These are phyloP conservation scores for Elsinoe australis DNA, from an alignment of 2,329 filamentous ascomycete genomes.

Conservation along the genomic window DNA sequence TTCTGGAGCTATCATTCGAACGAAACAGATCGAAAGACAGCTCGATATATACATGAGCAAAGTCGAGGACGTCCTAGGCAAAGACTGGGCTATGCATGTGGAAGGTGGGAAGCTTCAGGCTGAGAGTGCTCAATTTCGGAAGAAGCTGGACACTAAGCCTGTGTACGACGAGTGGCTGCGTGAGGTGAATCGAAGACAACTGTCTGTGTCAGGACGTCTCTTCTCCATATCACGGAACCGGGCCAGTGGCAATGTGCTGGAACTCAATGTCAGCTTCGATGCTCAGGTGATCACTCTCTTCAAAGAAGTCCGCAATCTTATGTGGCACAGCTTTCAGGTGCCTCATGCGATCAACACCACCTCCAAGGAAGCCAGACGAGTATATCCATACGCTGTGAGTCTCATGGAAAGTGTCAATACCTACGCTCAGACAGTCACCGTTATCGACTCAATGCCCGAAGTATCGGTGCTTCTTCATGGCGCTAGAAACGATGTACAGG, in stretches of 20 bases:
- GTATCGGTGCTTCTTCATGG: conserved; percentile 82
- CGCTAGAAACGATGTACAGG: conserved; percentile 84
- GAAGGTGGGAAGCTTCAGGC: conserved; percentile 90
- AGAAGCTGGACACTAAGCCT: conserved; percentile 87
- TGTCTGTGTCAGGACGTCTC: conserved; percentile 83
- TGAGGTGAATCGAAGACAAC: conserved; percentile 79
- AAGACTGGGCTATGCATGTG: conserved; percentile 87
- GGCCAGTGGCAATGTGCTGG: conserved; percentile 80
- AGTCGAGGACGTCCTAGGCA: conserved; percentile 93
- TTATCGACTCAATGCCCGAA: conserved; percentile 77
- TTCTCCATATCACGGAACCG: conserved; percentile 85
- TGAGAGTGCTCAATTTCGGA: conserved; percentile 87
- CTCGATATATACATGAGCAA: conserved; percentile 96
- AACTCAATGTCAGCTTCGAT: conserved; percentile 93
- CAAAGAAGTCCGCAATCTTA: conserved; percentile 93
- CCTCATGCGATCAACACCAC: conserved; percentile 92
- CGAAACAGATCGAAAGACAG: conserved; percentile 91
- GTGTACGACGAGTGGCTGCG: conserved; percentile 95
- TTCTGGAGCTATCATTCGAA: conserved; percentile 95
- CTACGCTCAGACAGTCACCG: conserved; percentile 76
- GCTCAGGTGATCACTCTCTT: conserved; percentile 94
- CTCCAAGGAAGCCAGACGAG: conserved; percentile 96
- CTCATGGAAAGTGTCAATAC: conserved; percentile 98
- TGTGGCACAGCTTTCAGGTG: conserved; percentile 90
- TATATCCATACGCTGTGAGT: conserved; percentile 96